Conservation (phyloP, 257 asterid genomes). For the Plantago elongata region DNA sequence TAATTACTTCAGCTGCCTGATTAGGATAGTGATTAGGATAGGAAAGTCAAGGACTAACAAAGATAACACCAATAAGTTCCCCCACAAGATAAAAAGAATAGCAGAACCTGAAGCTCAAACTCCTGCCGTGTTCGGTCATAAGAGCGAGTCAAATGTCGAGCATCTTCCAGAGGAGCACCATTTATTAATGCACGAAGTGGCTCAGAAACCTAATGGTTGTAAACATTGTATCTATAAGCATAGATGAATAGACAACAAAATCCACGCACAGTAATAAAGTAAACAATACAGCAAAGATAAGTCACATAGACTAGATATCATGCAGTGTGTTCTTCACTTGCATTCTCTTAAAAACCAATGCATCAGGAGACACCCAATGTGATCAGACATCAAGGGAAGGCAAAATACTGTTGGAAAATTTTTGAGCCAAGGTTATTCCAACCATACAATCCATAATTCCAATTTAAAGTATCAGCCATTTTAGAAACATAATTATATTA, state of each 20-base stretch:
- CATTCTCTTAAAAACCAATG: neutral
- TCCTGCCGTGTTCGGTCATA: conserved; percentile 86
- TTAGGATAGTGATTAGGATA: conserved; percentile 47
- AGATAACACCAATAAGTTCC: conserved; percentile 7
- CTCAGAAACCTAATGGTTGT: conserved; percentile 59
- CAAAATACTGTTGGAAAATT: too few relatives aligned
- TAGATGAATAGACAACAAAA: too few relatives aligned
- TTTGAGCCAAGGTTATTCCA: too few relatives aligned
- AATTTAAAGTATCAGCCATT: too few relatives aligned
- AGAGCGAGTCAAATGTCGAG: conserved; percentile 83
- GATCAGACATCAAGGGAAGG: too few relatives aligned
- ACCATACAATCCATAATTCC: too few relatives aligned
- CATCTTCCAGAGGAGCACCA: conserved; percentile 96
- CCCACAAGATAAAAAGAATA: conserved; percentile 12
- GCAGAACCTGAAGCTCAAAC: conserved; percentile 73
- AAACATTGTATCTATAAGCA: neutral
- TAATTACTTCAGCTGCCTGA: conserved; percentile 68
- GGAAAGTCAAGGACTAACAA: conserved; percentile 11
- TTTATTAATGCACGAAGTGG: conserved; percentile 61
- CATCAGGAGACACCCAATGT: too few relatives aligned
- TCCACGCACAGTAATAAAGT: neutral
- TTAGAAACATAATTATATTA: too few relatives aligned
- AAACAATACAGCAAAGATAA: neutral
- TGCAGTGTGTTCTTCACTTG: neutral
- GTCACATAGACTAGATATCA: neutral